Base-by-base conservation (phyloP, 106 monocot genomes). In the Dioscorea dumetorum region DNA sequence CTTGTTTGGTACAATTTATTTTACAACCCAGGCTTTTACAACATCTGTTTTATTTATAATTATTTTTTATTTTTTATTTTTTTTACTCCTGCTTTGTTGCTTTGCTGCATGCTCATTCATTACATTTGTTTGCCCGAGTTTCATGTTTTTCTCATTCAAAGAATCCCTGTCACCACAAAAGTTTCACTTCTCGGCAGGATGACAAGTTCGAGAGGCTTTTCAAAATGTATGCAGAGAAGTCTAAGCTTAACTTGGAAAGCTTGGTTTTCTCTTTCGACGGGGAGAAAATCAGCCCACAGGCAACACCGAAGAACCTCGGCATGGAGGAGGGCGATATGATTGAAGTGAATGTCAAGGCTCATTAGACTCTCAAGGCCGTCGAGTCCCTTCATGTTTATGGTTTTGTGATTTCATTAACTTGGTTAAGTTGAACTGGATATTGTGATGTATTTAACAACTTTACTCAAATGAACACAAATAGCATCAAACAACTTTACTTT, bases 281-380 rank as follows among this genome's bases (percentile, higher is more conserved):
- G 14, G 86, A 84, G 24, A 84, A 79, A 71, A 70, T 97, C 24
- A 69, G 50, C 56, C 72, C 84, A 13, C 35, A 71, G 15, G 60
- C 78, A 65, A 88, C 91, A 60, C 95, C 95, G 0, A 58, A 63
- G 56, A 72, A 77, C 61, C 83, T 97, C 50, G 88, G 72, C 22
- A 74, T 97, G 77, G 95, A 97, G 70, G 80, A 97, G 22, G 88
- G 82, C 18, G 95, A 97, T 68, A 89, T 97, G 57, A 79, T 97
- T 41, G 95, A 97, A 70, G 88, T 86, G 4, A 67, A 79, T 74
- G 16, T 78, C 58, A 88, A 88, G 62, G 61, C 76, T 16, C 60
- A 33, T 4, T 81, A 72, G 67, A 70, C 61, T 61, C 15, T 61
- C 20, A 21, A 61, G 23, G 15, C 54, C 4, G 5, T 10, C 6